A percentile compares a stretch with the other conserved stretches of the same genome.
Conservation (phyloP, 2,329 filamentous ascomycete genomes). For the Mycosphaerella sp. region DNA sequence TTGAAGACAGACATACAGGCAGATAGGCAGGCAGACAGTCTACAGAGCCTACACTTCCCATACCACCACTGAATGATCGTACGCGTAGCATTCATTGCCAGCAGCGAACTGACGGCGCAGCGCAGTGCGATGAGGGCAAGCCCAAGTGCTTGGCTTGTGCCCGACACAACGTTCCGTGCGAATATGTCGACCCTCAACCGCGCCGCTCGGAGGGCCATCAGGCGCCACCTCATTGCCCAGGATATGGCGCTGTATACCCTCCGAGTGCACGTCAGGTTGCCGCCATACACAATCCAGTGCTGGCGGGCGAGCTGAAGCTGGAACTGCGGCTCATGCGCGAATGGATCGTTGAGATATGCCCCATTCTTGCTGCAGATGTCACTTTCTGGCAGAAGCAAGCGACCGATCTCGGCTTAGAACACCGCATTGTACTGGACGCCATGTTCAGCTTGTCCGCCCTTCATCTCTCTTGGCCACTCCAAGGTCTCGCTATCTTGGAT, state of each 20-base stretch:
- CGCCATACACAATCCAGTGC: not conserved
- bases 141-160: constrained; percentile 24
- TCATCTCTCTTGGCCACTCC: constrained; percentile 19
- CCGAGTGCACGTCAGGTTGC: not conserved
- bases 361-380: constrained; percentile 21
- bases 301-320: constrained; percentile 13
- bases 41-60: not conserved
- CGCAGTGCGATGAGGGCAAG: constrained; percentile 23
- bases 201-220: constrained; percentile 10
- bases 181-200: constrained; percentile 20
- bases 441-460: constrained; percentile 26
- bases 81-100: not conserved
- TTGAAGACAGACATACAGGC: not conserved
- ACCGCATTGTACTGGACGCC: constrained; percentile 23
- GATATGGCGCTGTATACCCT: not conserved
- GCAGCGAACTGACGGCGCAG: not conserved
- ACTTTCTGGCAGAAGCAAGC: constrained; percentile 26
- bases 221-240: not conserved
- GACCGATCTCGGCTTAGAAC: constrained; percentile 24
- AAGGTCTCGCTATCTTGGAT: not conserved
- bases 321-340: constrained; percentile 27
- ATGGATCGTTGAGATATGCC: constrained; percentile 24
- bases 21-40: not conserved
- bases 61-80: too few relatives aligned
- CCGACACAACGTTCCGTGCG: constrained; percentile 24